A percentile compares a stretch with the other conserved stretches of the same genome.
These are phyloP conservation scores for Trichoderma asperelloides DNA, from an alignment of 495 filamentous ascomycete species.

Conservation along the genomic window DNA sequence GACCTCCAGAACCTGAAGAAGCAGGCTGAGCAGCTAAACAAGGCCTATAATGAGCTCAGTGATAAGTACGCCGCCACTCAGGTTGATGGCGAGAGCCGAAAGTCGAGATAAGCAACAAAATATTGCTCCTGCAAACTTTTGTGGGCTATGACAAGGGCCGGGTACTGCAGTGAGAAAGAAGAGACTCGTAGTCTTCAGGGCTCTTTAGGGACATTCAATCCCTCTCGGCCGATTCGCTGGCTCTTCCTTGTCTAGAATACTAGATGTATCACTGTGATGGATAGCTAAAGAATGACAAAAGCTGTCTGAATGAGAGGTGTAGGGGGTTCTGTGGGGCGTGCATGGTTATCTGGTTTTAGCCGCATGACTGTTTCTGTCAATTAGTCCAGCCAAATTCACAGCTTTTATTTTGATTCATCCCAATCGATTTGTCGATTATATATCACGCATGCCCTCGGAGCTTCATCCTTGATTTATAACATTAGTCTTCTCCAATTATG, in stretches of 20 bases:
- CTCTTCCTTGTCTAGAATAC: not conserved
- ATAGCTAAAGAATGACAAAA: not conserved
- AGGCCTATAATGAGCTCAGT: constrained; percentile 75
- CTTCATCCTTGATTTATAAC: too few species aligned
- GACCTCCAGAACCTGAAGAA: constrained; percentile 78
- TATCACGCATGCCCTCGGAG: too few species aligned
- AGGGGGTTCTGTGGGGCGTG: not conserved
- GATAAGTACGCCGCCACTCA: constrained; percentile 60
- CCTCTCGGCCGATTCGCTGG: not conserved
- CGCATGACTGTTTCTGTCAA: not conserved
- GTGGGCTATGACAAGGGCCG: not conserved
- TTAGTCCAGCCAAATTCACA: not conserved
- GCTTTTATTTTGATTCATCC: not conserved
- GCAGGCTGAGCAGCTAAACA: constrained; percentile 64
- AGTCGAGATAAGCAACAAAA: constrained; percentile 27
- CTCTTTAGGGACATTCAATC: not conserved
- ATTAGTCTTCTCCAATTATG: too few species aligned
- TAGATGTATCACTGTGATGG: not conserved
- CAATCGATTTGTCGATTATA: too few species aligned
- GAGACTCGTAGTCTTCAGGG: not conserved
- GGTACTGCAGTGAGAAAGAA: not conserved
- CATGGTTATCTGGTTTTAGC: not conserved
- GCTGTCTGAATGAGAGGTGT: not conserved
- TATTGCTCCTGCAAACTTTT: not conserved
- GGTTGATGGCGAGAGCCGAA: constrained; percentile 49